Percentiles rank a stretch among this genome's conserved stretches.
phyloP scores from a whole-genome alignment of 2,329 filamentous ascomycete species.

The Calonectria honghensis region DNA sequence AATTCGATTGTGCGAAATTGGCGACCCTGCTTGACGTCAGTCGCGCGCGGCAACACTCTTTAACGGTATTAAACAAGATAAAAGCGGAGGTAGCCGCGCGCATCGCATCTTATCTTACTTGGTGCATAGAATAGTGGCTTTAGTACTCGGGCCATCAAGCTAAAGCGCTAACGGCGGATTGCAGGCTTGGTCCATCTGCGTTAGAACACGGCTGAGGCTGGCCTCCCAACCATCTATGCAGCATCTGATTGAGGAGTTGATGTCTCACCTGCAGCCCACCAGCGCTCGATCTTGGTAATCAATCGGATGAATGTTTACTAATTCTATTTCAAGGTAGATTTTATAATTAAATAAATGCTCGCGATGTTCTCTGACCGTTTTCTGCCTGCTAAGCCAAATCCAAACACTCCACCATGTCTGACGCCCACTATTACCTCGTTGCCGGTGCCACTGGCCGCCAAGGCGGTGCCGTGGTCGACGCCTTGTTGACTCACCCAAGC shows the following conservation, averaged over 20 bases:
- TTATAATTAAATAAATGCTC: not conserved
- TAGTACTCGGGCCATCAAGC: not conserved
- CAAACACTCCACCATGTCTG: conserved; percentile 29
- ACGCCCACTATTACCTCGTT: conserved; percentile 47
- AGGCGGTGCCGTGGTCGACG: conserved; percentile 55
- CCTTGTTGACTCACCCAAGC: conserved; percentile 50
- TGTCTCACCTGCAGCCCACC: not conserved
- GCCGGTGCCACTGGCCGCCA: conserved; percentile 58
- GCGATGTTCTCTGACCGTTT: not conserved
- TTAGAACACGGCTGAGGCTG: not conserved
- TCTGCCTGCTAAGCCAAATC: not conserved
- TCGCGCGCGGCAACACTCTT: conserved; percentile 14
- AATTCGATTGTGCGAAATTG: not conserved
- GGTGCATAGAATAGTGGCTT: not conserved
- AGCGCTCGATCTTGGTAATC: conserved; percentile 3
- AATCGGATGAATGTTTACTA: not conserved
- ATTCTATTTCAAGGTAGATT: not conserved
- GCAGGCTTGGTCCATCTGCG: not conserved
- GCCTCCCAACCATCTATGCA: not conserved
- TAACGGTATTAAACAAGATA: not conserved
- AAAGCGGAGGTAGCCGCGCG: conserved; percentile 7
- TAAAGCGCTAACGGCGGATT: not conserved
- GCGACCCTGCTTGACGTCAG: conserved; percentile 6
- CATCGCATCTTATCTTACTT: not conserved
- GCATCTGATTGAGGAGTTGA: not conserved